Evolutionary conservation across 1,284 basidiomycete genomes (phyloP), one percentile per base, ranked within the genome.

Genomic region (Sporisorium sorghi): DNA sequence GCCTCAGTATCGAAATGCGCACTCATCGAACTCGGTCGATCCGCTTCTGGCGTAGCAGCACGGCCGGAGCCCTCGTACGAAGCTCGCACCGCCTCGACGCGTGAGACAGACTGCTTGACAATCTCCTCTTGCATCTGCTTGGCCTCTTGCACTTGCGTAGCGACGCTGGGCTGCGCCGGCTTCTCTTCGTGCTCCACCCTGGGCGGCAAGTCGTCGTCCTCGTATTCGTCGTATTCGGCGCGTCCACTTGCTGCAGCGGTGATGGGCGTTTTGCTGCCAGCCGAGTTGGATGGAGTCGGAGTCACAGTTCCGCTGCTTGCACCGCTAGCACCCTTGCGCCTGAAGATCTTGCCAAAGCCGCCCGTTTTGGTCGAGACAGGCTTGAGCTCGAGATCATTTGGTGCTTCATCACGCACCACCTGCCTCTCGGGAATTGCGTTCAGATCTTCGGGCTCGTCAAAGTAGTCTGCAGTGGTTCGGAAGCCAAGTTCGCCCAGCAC

Each of bases 391-490:
- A 65, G 15, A 1, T 73, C 46, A 17, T 24, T 42, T 2, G 59
- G 39, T 52, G 52, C 46, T 43, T 65, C 62, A 21, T 68, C 61
- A 10, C 23, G 59, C 5, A 82, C 67, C 7, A 82, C 68, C 50
- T 84, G 75, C 26, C 83, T 58, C 47, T 83, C 82, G 3, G 82
- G 83, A 6, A 84, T 76, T 28, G 75, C 72, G 23, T 70, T 69
- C 21, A 84, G 64, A 33, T 82, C 80, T 44, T 83, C 83, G 6
- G 83, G 83, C 68, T 84, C 83, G 58, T 84, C 83, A 71, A 84
- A 84, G 75, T 83, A 84, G 64, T 84, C 83, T 2, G 82, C 82
- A 0, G 82, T 83, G 17, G 77, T 79, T 37, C 76, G 71, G 68
- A 84, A 84, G 35, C 82, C 82, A 5, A 84, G 74, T 72, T 84